Conservation (phyloP, 2,329 filamentous ascomycete species). For the Aspergillus piperis region DNA sequence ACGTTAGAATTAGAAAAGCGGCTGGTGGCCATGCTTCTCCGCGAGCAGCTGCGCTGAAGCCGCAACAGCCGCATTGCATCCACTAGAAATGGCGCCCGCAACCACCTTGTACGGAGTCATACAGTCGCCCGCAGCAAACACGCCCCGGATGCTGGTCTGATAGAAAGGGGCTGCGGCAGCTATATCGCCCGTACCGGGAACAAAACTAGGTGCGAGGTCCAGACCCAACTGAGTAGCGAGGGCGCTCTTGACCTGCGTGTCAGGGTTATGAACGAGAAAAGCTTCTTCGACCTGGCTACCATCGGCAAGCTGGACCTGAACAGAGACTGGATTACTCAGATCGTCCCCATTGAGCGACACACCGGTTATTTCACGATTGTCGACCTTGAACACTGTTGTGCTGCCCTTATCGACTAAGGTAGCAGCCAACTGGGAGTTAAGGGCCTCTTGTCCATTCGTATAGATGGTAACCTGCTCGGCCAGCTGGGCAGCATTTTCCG, state of each 20-base stretch:
- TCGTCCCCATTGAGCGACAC: neutral
- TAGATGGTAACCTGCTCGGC: slow-evolving; percentile 53
- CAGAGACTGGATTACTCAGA: neutral
- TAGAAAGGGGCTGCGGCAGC: neutral
- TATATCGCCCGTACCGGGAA: neutral
- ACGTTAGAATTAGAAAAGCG: neutral
- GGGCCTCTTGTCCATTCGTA: slow-evolving; percentile 48
- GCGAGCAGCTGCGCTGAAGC: neutral
- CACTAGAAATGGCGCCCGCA: slow-evolving; percentile 12
- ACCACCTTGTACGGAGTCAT: slow-evolving; percentile 25
- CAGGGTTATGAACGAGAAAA: slow-evolving; percentile 7
- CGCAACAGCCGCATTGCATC: slow-evolving; percentile 2
- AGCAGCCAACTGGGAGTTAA: slow-evolving; percentile 23
- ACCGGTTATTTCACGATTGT: neutral
- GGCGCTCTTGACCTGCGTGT: neutral
- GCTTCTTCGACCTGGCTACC: neutral
- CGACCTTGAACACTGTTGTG: neutral
- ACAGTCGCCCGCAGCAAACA: slow-evolving; percentile 58
- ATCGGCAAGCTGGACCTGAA: neutral
- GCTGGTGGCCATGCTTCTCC: neutral
- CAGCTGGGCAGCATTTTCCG: slow-evolving; percentile 49
- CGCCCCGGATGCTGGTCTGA: slow-evolving; percentile 52
- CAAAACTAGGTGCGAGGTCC: neutral
- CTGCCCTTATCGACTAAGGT: neutral
- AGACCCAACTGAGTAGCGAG: slow-evolving; percentile 2